These are phyloP conservation scores for Nicotiana attenuata DNA, from an alignment of 257 asterid species.

Conservation along the genomic window DNA sequence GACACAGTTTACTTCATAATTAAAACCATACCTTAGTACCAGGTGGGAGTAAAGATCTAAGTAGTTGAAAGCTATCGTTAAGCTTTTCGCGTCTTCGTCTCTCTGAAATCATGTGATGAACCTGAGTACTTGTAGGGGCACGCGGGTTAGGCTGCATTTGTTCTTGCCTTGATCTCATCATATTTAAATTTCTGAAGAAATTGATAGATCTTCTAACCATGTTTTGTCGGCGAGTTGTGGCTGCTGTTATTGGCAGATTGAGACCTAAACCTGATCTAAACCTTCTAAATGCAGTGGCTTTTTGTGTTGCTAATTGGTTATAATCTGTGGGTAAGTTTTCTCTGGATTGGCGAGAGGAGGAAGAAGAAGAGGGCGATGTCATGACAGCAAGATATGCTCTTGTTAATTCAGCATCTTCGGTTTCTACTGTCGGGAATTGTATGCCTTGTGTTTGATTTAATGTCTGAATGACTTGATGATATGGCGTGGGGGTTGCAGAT, in stretches of 20 bases:
- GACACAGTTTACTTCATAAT: neutral
- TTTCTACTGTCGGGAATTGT: constrained; percentile 40
- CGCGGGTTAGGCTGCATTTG: constrained; percentile 2
- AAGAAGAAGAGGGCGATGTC: constrained; percentile 29
- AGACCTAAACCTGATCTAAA: constrained; percentile 10
- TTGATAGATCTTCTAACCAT: constrained; percentile 45
- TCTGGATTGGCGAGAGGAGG: constrained; percentile 20
- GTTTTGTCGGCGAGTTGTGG: constrained; percentile 25
- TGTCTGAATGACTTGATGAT: neutral
- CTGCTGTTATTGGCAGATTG: neutral
- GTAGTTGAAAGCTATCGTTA: constrained; percentile 9
- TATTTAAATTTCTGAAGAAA: constrained; percentile 33
- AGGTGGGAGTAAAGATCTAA: constrained; percentile 12
- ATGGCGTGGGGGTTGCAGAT: neutral
- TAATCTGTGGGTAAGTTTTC: constrained; percentile 12
- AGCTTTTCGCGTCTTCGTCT: constrained; percentile 12
- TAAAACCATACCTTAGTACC: constrained; percentile 12
- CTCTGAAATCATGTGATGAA: constrained; percentile 15
- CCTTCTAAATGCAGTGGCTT: constrained; percentile 42
- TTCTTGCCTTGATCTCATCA: constrained; percentile 1
- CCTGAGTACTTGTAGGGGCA: constrained; percentile 7
- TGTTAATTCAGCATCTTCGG: constrained; percentile 53
- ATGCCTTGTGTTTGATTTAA: constrained; percentile 26
- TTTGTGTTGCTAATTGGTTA: neutral
- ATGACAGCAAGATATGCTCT: constrained; percentile 65